Conservation (phyloP, 371 early-diverging fungal species). For the Syncephalastrum contaminatum region DNA sequence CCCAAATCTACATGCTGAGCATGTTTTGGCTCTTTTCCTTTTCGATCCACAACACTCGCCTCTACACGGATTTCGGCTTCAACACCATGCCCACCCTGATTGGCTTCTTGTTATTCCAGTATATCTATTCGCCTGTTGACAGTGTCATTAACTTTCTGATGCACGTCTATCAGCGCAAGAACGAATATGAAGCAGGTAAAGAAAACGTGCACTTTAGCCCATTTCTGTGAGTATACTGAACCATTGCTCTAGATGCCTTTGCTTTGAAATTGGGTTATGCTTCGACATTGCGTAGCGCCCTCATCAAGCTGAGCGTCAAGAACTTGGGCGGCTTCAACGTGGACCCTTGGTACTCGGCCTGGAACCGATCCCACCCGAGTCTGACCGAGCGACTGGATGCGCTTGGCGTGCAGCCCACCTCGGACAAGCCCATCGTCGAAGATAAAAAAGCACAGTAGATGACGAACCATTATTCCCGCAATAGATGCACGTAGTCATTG, state of each 20-base stretch:
- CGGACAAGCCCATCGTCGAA: constrained; percentile 34
- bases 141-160: constrained; percentile 71
- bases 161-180: constrained; percentile 82
- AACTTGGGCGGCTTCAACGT: constrained; percentile 90
- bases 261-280: constrained; percentile 90
- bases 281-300: constrained; percentile 69
- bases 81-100: constrained; percentile 74
- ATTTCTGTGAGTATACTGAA: background rate
- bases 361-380: constrained; percentile 94
- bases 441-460: constrained; percentile 26
- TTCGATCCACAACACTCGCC: constrained; percentile 64
- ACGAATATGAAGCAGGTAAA: constrained; percentile 90
- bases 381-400: constrained; percentile 87
- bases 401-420: constrained; percentile 50
- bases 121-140: constrained; percentile 78
- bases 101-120: constrained; percentile 88
- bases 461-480: constrained; percentile 1
- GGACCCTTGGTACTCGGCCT: constrained; percentile 90
- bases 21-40: constrained; percentile 86
- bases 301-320: constrained; percentile 91
- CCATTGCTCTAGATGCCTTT: constrained; percentile 68
- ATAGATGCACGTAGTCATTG: background rate
- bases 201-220: background rate
- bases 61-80: constrained; percentile 90
- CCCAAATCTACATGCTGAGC: constrained; percentile 75